Evolutionary conservation across 495 filamentous ascomycete genomes (phyloP).

Genomic region (Xylaria bambusicola): DNA sequence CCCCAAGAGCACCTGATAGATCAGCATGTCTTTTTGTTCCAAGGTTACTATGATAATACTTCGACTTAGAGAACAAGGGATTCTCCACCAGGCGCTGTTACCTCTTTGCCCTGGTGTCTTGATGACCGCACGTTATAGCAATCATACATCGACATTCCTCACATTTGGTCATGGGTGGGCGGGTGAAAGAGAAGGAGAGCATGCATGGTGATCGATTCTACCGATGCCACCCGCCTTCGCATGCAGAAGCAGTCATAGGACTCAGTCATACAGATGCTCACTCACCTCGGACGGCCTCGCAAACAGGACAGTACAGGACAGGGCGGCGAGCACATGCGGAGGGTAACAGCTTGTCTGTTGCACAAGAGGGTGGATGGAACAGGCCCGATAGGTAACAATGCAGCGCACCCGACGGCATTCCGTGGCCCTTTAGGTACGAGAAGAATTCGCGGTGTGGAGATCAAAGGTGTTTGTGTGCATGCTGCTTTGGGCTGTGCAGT

Average conservation of each 20-base stretch:
- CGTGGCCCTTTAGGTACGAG: background rate
- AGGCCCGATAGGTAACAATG: background rate
- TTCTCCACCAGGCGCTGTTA: too few relatives aligned
- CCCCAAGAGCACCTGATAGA: too few relatives aligned
- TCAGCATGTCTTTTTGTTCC: too few relatives aligned
- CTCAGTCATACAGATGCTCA: background rate
- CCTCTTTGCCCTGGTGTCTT: too few relatives aligned
- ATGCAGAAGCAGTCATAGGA: slow-evolving; percentile 20
- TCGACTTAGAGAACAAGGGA: too few relatives aligned
- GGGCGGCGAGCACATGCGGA: background rate
- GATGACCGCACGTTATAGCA: too few relatives aligned
- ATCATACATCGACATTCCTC: too few relatives aligned
- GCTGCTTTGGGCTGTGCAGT: slow-evolving; percentile 2
- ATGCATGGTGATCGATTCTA: slow-evolving; percentile 2
- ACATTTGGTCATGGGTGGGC: background rate
- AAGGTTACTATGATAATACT: too few relatives aligned
- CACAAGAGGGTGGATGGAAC: background rate
- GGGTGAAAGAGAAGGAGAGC: background rate
- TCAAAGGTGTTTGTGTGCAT: background rate
- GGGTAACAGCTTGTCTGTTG: too few relatives aligned
- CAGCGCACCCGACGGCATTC: background rate
- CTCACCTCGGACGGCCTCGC: background rate
- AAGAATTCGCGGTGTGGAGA: slow-evolving; percentile 1
- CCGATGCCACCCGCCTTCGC: slow-evolving; percentile 7
- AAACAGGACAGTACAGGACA: background rate